These are phyloP conservation scores for Calocera viscosa DNA, from an alignment of 768 basidiomycete species.

Conservation along the genomic window DNA sequence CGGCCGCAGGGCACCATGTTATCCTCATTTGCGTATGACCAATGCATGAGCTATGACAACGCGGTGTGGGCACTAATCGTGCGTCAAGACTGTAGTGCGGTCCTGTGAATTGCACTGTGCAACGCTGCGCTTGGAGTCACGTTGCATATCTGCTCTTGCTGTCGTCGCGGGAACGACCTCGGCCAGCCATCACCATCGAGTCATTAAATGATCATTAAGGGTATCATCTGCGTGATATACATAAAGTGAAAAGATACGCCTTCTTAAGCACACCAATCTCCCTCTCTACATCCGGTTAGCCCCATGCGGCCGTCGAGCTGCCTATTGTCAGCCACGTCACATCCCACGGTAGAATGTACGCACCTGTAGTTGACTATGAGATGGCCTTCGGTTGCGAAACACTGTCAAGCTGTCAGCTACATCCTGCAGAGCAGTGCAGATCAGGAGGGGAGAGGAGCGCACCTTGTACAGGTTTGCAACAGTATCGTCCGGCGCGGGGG, in stretches of 20 bases:
- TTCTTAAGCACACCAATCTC: background rate
- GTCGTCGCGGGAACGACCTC: too few species aligned
- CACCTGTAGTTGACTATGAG: conserved; percentile 88
- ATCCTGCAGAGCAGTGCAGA: background rate
- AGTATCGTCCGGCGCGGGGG: conserved; percentile 71
- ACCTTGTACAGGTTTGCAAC: conserved; percentile 69
- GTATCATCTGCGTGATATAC: conserved; percentile 5
- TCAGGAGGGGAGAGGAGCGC: conserved; percentile 10
- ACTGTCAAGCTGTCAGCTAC: conserved; percentile 35
- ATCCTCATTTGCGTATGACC: background rate
- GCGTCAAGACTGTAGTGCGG: too few species aligned
- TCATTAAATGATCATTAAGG: conserved; percentile 5
- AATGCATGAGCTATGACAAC: conserved; percentile 4
- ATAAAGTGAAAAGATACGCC: background rate
- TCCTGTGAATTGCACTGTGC: too few species aligned
- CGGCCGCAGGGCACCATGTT: background rate
- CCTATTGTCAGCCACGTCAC: background rate
- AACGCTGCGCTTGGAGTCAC: too few species aligned
- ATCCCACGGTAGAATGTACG: conserved; percentile 15
- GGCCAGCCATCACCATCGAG: background rate
- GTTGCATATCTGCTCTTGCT: too few species aligned
- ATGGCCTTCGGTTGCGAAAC: conserved; percentile 77
- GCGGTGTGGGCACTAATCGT: too few species aligned
- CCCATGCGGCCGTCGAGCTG: conserved; percentile 57
- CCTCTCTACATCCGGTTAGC: conserved; percentile 23